phyloP scores from a whole-genome alignment of 208 protist genomes.

The Wallacemonas collosoma region DNA sequence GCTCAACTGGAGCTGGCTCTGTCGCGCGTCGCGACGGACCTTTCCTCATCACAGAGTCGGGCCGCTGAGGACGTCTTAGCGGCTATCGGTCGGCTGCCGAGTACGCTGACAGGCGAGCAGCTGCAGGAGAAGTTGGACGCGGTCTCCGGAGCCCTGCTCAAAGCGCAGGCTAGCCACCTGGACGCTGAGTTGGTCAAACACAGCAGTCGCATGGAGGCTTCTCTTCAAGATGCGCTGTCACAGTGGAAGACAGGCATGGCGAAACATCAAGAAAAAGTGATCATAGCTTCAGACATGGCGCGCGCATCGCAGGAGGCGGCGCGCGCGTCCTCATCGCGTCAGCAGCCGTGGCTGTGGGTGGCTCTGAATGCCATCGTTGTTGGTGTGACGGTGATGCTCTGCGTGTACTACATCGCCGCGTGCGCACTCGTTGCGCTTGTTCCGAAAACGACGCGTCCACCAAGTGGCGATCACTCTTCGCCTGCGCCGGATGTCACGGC shows the following conservation, averaged over 20 bases:
- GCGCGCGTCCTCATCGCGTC: not conserved
- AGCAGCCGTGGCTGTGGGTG: slow-evolving; percentile 52
- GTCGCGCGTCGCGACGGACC: slow-evolving; percentile 4
- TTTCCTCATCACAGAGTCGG: slow-evolving; percentile 21
- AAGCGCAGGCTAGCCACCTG: slow-evolving; percentile 34
- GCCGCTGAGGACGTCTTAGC: slow-evolving; percentile 23
- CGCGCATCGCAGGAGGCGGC: not conserved
- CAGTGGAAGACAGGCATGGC: not conserved
- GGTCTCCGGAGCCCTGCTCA: slow-evolving; percentile 15
- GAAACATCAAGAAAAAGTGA: not conserved
- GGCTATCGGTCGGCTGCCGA: slow-evolving; percentile 12
- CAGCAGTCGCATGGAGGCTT: not conserved
- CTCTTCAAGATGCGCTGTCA: not conserved
- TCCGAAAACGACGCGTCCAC: slow-evolving; percentile 26
- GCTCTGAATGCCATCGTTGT: slow-evolving; percentile 43
- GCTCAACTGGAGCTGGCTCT: slow-evolving; percentile 19
- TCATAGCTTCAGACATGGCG: not conserved
- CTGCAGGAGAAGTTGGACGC: slow-evolving; percentile 10
- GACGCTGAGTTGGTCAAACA: slow-evolving; percentile 29
- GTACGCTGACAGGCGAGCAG: slow-evolving; percentile 14
- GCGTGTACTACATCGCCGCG: slow-evolving; percentile 70
- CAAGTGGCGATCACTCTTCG: not conserved
- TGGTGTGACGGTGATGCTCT: slow-evolving; percentile 39
- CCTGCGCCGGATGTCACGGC: not conserved
- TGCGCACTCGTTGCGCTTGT: slow-evolving; percentile 80